phyloP scores from a whole-genome alignment of 192 early-diverging fungal species.

The Coemansia furcata region DNA sequence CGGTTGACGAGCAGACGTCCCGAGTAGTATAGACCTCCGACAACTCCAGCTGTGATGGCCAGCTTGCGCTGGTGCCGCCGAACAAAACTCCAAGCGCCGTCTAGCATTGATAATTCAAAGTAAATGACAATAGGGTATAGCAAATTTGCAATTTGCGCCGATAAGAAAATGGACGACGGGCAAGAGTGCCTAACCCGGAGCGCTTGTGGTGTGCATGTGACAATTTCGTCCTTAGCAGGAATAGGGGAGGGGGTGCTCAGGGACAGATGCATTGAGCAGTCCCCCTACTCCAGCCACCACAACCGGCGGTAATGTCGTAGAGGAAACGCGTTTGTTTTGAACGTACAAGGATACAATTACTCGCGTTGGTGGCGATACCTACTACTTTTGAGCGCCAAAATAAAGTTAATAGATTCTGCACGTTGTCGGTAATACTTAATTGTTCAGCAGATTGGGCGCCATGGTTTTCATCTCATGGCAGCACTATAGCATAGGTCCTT shows the following conservation, averaged over 20 bases:
- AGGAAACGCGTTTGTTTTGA: background rate
- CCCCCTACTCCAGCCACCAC: background rate
- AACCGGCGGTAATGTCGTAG: background rate
- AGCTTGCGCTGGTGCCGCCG: conserved; percentile 66
- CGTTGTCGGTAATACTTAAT: background rate
- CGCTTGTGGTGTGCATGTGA: background rate
- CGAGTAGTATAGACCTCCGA: conserved; percentile 70
- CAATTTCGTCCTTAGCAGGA: background rate
- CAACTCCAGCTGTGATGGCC: conserved; percentile 62
- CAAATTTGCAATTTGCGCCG: background rate
- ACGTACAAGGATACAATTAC: background rate
- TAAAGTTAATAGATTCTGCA: background rate
- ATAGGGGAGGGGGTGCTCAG: background rate
- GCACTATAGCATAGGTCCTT: background rate
- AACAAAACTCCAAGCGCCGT: conserved; percentile 59
- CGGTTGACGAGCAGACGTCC: conserved; percentile 72
- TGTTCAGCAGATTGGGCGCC: background rate
- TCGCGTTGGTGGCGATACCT: background rate
- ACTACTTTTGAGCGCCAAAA: background rate
- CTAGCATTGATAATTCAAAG: conserved; percentile 27
- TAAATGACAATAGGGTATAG: background rate
- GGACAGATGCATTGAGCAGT: background rate
- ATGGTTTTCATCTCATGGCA: background rate
- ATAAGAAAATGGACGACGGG: background rate
- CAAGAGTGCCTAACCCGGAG: background rate